Evolutionary conservation across 1,139 yeast genomes (phyloP).

Genomic region (Hyphopichia khmerensis): DNA sequence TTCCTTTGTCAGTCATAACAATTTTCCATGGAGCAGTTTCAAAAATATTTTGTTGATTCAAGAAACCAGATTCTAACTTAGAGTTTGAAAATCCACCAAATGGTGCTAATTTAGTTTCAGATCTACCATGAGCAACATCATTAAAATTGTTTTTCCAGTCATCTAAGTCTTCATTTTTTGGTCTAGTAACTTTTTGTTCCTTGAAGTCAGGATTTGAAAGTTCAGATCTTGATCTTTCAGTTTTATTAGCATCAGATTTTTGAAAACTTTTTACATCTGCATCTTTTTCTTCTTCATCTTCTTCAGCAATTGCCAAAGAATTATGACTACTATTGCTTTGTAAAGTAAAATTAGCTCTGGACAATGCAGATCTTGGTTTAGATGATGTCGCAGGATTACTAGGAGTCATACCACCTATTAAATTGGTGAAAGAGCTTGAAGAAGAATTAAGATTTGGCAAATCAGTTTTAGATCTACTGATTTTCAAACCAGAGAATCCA

Average conservation of each 20-base stretch:
- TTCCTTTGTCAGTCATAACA: constrained; percentile 70
- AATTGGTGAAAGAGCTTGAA: constrained; percentile 13
- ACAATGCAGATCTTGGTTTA: constrained; percentile 18
- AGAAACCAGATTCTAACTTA: constrained; percentile 41
- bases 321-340: constrained; percentile 28
- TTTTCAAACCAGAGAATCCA: constrained; percentile 42
- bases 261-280: constrained; percentile 9
- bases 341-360: constrained; percentile 22
- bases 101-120: constrained; percentile 52
- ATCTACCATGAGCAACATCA: constrained; percentile 30
- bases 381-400: constrained; percentile 5
- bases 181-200: not conserved
- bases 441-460: constrained; percentile 15
- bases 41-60: constrained; percentile 54
- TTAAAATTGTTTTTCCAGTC: constrained; percentile 20
- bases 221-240: not conserved
- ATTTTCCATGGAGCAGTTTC: constrained; percentile 77
- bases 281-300: constrained; percentile 20
- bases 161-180: constrained; percentile 6
- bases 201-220: too few species aligned
- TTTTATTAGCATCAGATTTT: not conserved
- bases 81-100: constrained; percentile 74
- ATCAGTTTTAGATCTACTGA: constrained; percentile 37
- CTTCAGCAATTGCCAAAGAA: constrained; percentile 32
- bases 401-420: constrained; percentile 10